These are phyloP conservation scores for Yamadazyma diddensiae DNA, from an alignment of 1,139 yeast genomes.

Conservation along the genomic window DNA sequence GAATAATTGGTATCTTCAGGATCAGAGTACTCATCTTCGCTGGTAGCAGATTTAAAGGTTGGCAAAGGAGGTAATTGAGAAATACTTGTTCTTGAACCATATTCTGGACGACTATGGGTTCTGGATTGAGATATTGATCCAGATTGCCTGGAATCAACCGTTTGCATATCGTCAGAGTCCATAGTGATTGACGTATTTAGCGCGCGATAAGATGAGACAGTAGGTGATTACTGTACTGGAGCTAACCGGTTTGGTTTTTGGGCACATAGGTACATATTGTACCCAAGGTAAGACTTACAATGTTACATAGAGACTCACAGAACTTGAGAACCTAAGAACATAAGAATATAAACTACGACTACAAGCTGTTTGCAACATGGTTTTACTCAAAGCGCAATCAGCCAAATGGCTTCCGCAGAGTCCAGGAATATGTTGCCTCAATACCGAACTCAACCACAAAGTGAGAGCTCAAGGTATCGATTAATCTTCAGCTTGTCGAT, in stretches of 20 bases:
- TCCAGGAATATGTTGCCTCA: constrained; percentile 89
- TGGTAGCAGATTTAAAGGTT: constrained; percentile 3
- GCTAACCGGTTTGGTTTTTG: too few relatives aligned
- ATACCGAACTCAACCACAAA: constrained; percentile 54
- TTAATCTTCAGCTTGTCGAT: constrained; percentile 76
- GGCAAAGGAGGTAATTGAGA: constrained; percentile 22
- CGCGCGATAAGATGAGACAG: constrained; percentile 1
- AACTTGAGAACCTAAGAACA: not conserved
- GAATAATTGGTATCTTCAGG: constrained; percentile 4
- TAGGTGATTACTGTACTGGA: too few relatives aligned
- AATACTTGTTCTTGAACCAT: constrained; percentile 18
- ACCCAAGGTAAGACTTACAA: too few relatives aligned
- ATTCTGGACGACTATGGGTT: constrained; percentile 12
- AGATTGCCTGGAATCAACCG: not conserved
- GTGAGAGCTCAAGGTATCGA: constrained; percentile 70
- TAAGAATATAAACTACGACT: constrained; percentile 13
- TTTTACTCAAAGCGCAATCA: constrained; percentile 81
- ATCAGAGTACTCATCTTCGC: constrained; percentile 9
- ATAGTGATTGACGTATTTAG: not conserved
- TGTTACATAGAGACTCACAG: too few relatives aligned
- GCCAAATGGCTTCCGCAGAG: constrained; percentile 81
- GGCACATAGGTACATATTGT: too few relatives aligned
- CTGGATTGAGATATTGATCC: constrained; percentile 4
- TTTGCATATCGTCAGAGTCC: not conserved
- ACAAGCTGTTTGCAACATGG: constrained; percentile 72